phyloP scores from a whole-genome alignment of 78 protist genomes.

The Guillardia theta region DNA sequence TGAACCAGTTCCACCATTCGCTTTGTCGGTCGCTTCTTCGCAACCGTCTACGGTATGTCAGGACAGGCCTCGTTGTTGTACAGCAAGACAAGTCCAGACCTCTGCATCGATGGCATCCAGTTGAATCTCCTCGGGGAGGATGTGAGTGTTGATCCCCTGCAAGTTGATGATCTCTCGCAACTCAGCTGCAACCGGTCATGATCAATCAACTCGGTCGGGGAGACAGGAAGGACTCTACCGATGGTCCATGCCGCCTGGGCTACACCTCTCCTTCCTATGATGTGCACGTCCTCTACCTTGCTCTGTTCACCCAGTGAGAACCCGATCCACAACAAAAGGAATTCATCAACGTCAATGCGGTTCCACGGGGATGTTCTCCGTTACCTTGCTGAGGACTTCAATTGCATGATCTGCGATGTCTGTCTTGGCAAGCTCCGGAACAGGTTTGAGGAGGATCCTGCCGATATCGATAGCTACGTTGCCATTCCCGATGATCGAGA shows the following conservation, averaged over 20 bases:
- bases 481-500: slow-evolving; percentile 57
- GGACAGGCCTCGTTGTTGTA: too few relatives aligned
- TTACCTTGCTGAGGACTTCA: not conserved
- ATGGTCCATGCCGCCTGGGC: slow-evolving; percentile 44
- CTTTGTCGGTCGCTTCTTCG: not conserved
- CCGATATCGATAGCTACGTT: slow-evolving; percentile 84
- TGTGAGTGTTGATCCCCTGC: not conserved
- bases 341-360: too few relatives aligned
- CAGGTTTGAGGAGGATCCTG: slow-evolving; percentile 49
- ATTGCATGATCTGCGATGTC: not conserved
- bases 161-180: not conserved
- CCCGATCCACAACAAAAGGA: too few relatives aligned
- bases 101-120: not conserved
- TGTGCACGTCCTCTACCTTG: not conserved
- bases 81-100: not conserved
- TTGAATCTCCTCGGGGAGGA: not conserved
- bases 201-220: too few relatives aligned
- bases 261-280: slow-evolving; percentile 73
- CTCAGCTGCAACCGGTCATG: too few relatives aligned
- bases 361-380: not conserved
- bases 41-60: not conserved
- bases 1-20: not conserved
- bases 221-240: too few relatives aligned
- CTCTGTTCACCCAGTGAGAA: too few relatives aligned
- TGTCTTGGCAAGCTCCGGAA: not conserved